Evolutionary conservation across 2,329 filamentous ascomycete species (phyloP), one percentile per base, ranked within the genome.

Genomic region (Paecilomyces formosus): DNA sequence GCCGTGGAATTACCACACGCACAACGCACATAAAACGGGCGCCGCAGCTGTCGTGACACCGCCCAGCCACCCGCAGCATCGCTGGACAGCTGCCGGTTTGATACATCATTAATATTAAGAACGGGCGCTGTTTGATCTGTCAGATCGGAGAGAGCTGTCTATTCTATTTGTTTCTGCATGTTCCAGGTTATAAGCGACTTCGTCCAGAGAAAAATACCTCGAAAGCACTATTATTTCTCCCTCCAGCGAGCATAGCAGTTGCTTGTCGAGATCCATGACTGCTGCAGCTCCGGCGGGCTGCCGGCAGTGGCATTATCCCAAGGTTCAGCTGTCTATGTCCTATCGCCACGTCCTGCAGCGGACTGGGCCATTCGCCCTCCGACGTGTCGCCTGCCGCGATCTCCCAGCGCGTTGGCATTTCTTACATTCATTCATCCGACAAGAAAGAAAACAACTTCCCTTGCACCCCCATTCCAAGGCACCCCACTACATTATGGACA

Each of bases 1-100:
- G 66, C n/a, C 64, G 69, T 72, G 70, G 68, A 66, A 70, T 56
- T 71, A 69, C 54, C 59, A 53, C 59, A 30, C 6, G 12, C 55
- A 60, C 54, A 60, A 65, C 50, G 50, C 50, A 52, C 50, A 52
- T 24, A 52, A 52, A 52, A 24, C 21, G 26, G 50, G 50, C 50
- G 50, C 50, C 13, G 22, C 22, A 52, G 50, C 50, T 28, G 50
- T 45, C 39, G n/a, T 45, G n/a, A 60, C 64, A 64, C 66, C n/a
- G 21, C 39, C n/a, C 35, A 35, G 51, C 57, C 52, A 4, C 6
- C 13, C 3, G 50, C 56, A 61, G 60, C 61, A 56, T 26, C 24
- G 24, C 24, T 26, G 24, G 6, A 6, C 24, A 4, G 24, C 24
- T 1, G n/a, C n/a, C 12, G 33, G 35, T n/a, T 45, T n/a, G 35